Percentiles rank a stretch among this genome's conserved stretches.
phyloP scores from a whole-genome alignment of 441 rosid species.

The Adansonia madagascariensis region DNA sequence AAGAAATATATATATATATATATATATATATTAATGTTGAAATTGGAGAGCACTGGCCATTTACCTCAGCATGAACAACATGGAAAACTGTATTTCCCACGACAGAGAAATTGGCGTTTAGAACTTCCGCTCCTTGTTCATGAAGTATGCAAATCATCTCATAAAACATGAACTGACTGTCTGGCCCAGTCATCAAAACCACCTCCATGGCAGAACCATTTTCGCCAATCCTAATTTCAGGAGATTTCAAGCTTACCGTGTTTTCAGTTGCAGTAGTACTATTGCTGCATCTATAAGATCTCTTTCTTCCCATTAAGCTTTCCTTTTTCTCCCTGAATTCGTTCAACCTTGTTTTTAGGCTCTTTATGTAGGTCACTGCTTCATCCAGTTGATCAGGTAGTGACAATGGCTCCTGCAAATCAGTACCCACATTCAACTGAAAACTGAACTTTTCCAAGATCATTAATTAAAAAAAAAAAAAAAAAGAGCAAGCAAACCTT shows the following conservation, averaged over 20 bases:
- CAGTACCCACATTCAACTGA: background rate
- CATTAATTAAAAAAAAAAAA: background rate
- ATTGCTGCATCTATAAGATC: slow-evolving; percentile 21
- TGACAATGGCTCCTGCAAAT: slow-evolving; percentile 41
- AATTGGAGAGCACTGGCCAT: background rate
- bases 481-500: slow-evolving; percentile 31
- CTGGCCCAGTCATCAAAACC: slow-evolving; percentile 30
- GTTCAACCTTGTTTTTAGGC: slow-evolving; percentile 35
- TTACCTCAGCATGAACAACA: slow-evolving; percentile 50
- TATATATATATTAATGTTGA: too few species aligned
- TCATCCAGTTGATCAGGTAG: slow-evolving; percentile 59
- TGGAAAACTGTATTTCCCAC: slow-evolving; percentile 36
- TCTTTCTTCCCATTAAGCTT: slow-evolving; percentile 34
- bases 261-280: background rate
- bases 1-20: background rate
- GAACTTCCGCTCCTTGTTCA: slow-evolving; percentile 42
- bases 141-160: slow-evolving; percentile 47
- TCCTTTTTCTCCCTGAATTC: slow-evolving; percentile 41
- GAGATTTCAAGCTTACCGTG: slow-evolving; percentile 20
- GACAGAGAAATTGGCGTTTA: slow-evolving; percentile 40
- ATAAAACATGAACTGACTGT: slow-evolving; percentile 40
- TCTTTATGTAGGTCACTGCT: slow-evolving; percentile 47
- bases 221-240: slow-evolving; percentile 42
- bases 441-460: background rate
- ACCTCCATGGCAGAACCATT: slow-evolving; percentile 44